A percentile compares a stretch with the other conserved stretches of the same genome.
These are phyloP conservation scores for Podospora comata DNA, from an alignment of 495 filamentous ascomycete species.

Conservation along the genomic window DNA sequence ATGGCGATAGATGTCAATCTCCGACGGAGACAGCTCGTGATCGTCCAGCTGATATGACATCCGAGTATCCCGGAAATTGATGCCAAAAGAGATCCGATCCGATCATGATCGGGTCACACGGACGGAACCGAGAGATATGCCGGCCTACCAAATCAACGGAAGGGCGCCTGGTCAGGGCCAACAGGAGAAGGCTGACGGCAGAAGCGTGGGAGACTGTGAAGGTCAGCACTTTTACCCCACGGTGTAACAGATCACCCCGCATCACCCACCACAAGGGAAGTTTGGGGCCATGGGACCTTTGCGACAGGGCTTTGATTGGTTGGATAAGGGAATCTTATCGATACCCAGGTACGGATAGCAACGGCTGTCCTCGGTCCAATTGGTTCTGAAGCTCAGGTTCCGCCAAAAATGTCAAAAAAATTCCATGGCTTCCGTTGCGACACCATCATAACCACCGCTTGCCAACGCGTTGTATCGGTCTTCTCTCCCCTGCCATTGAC, in stretches of 20 bases:
- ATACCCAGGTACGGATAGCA: slow-evolving; percentile 22
- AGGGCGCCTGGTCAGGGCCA: background rate
- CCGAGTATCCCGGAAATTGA: background rate
- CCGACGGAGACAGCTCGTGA: background rate
- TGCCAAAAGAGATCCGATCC: slow-evolving; percentile 3
- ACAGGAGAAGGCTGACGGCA: background rate
- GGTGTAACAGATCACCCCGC: background rate
- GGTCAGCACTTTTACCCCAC: background rate
- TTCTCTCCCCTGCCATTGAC: slow-evolving; percentile 5
- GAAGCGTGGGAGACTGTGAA: background rate
- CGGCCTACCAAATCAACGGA: slow-evolving; percentile 8
- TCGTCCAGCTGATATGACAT: background rate
- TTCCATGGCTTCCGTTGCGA: slow-evolving; percentile 12
- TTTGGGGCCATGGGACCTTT: background rate
- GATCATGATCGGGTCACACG: slow-evolving; percentile 14
- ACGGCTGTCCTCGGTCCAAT: slow-evolving; percentile 32
- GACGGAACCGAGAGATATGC: background rate
- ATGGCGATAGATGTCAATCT: background rate
- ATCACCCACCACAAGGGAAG: background rate
- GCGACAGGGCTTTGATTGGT: slow-evolving; percentile 20
- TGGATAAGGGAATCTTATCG: slow-evolving; percentile 9
- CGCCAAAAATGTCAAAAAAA: slow-evolving; percentile 8
- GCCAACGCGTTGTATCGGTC: slow-evolving; percentile 22
- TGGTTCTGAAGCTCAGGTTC: slow-evolving; percentile 2
- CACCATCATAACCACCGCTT: slow-evolving; percentile 12